These are phyloP conservation scores for Malassezia sp. DNA, from an alignment of 1,284 basidiomycete species.

Conservation along the genomic window DNA sequence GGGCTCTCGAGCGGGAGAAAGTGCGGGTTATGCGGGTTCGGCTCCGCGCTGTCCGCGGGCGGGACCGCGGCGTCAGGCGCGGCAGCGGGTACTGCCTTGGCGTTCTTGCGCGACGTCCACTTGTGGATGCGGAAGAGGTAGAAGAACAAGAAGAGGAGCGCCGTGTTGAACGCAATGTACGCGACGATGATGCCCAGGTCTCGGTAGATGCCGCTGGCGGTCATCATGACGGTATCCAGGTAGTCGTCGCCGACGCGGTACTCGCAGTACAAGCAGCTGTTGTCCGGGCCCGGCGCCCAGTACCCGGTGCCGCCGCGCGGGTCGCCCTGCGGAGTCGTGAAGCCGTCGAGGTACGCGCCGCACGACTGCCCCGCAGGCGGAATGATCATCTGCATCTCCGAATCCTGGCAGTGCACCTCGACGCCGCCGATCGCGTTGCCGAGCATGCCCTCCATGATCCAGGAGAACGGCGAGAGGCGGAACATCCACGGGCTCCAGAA, in stretches of 20 bases:
- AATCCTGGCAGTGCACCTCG: slow-evolving; percentile 24
- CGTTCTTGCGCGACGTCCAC: slow-evolving; percentile 18
- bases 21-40: too few species aligned
- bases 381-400: slow-evolving; percentile 29
- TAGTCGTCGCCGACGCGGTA: slow-evolving; percentile 55
- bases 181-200: slow-evolving; percentile 52
- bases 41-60: too few species aligned
- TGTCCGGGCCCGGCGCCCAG: slow-evolving; percentile 19
- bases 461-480: slow-evolving; percentile 32
- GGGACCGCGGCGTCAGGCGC: too few species aligned
- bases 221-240: slow-evolving; percentile 33
- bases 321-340: slow-evolving; percentile 1
- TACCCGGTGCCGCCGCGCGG: slow-evolving; percentile 20
- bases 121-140: slow-evolving; percentile 32
- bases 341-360: slow-evolving; percentile 25
- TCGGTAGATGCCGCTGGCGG: slow-evolving; percentile 21
- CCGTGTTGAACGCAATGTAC: slow-evolving; percentile 56
- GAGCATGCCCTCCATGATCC: slow-evolving; percentile 34
- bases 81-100: too few species aligned
- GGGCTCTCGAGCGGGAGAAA: too few species aligned
- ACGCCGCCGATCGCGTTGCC: slow-evolving; percentile 28
- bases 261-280: slow-evolving; percentile 50
- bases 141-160: slow-evolving; percentile 26
- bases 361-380: slow-evolving; percentile 29
- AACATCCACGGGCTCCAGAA: slow-evolving; percentile 30